phyloP scores from a whole-genome alignment of 139 green algal genomes.

The Desmodesmus armatus region DNA sequence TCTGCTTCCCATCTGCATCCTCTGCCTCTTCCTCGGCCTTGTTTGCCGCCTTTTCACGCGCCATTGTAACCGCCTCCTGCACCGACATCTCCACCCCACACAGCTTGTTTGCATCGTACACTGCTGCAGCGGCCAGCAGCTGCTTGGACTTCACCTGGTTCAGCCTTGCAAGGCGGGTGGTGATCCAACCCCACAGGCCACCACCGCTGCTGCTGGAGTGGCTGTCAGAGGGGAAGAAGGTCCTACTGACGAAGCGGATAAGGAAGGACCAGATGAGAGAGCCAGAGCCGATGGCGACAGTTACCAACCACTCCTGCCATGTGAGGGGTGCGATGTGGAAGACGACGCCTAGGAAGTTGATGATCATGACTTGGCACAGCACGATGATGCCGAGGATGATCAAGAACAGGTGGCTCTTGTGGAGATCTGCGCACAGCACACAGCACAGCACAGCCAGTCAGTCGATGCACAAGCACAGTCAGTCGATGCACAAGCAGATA shows the following conservation, averaged over 20 bases:
- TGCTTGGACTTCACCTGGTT: slow-evolving; percentile 39
- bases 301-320: slow-evolving; percentile 39
- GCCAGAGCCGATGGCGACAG: slow-evolving; percentile 25
- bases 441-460: no score
- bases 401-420: slow-evolving; percentile 19
- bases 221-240: background rate
- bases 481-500: no score
- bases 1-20: background rate
- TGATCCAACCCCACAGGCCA: background rate
- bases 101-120: background rate
- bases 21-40: background rate
- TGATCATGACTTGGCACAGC: slow-evolving; percentile 36
- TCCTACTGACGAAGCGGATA: slow-evolving; percentile 11
- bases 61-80: slow-evolving; percentile 25
- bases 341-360: slow-evolving; percentile 43
- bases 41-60: background rate
- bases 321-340: slow-evolving; percentile 35
- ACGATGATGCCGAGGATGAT: slow-evolving; percentile 42
- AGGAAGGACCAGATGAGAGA: slow-evolving; percentile 24
- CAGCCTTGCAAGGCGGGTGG: slow-evolving; percentile 18
- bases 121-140: background rate
- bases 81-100: slow-evolving; percentile 17
- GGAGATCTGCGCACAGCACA: no score
- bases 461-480: no score
- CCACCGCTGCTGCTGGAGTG: background rate